Evolutionary conservation across 208 protist genomes (phyloP).

Genomic region (Lotmaria passim): DNA sequence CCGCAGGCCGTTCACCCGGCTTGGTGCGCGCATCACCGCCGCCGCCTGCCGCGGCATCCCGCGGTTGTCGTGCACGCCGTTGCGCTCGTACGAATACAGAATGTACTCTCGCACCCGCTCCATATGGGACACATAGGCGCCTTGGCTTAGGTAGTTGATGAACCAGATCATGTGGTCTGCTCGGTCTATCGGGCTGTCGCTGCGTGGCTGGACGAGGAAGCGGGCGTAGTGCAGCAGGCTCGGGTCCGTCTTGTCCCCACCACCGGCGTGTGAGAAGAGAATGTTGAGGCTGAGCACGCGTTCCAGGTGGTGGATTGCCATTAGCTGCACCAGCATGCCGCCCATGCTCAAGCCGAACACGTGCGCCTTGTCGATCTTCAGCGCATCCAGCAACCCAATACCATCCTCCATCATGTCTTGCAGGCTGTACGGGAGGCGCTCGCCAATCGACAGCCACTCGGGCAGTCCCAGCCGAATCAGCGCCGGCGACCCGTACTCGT

Average conservation of each 20-base stretch:
- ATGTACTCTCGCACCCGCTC: constrained; percentile 34
- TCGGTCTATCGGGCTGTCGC: constrained; percentile 47
- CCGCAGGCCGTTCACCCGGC: constrained; percentile 42
- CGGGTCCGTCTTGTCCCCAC: constrained; percentile 40
- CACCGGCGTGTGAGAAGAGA: constrained; percentile 60
- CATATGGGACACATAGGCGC: constrained; percentile 34
- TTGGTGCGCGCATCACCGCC: constrained; percentile 62
- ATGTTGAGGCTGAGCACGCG: constrained; percentile 67
- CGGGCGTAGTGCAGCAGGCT: constrained; percentile 35
- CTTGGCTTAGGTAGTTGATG: constrained; percentile 45
- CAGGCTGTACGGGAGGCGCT: constrained; percentile 59
- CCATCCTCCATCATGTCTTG: constrained; percentile 77
- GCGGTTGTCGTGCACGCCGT: constrained; percentile 33
- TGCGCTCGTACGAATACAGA: constrained; percentile 38
- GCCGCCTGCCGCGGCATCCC: constrained; percentile 55
- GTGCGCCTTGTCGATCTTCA: constrained; percentile 65
- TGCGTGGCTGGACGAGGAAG: constrained; percentile 51
- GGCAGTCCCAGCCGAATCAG: constrained; percentile 57
- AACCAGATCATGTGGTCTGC: constrained; percentile 50
- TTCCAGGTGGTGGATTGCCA: constrained; percentile 61
- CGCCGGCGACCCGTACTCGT: constrained; percentile 39
- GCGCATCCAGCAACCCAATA: constrained; percentile 54
- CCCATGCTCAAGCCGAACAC: constrained; percentile 81
- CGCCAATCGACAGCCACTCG: constrained; percentile 48
- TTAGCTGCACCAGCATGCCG: constrained; percentile 81